Evolutionary conservation across 352 stramenopile genomes (phyloP).

Genomic region (Phytophthora crassamura): DNA sequence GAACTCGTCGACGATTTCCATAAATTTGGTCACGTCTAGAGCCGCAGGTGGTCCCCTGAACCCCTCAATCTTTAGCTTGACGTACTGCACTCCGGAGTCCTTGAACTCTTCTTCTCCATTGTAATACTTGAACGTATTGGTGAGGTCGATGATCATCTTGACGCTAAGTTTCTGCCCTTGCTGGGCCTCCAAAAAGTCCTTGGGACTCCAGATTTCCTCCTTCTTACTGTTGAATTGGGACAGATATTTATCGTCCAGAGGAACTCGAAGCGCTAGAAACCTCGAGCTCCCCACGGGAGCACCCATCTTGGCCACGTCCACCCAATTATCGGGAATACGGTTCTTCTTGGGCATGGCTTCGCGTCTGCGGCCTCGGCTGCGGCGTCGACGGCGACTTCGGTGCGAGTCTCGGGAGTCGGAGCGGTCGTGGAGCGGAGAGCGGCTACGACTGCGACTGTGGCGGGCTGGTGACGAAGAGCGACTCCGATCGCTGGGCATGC

Average conservation of each 20-base stretch:
- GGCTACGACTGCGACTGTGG: constrained; percentile 9
- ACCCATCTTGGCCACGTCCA: constrained; percentile 81
- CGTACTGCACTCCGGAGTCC: constrained; percentile 60
- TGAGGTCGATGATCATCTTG: constrained; percentile 81
- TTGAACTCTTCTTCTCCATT: constrained; percentile 60
- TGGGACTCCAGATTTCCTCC: constrained; percentile 64
- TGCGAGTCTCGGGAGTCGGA: constrained; percentile 10
- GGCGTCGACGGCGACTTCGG: constrained; percentile 6
- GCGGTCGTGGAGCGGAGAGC: constrained; percentile 4
- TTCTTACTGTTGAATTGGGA: constrained; percentile 41
- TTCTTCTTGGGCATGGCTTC: constrained; percentile 42
- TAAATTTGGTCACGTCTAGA: constrained; percentile 63
- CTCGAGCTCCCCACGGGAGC: constrained; percentile 53
- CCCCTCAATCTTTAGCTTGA: constrained; percentile 82
- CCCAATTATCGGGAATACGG: constrained; percentile 82
- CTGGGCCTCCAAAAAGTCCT: constrained; percentile 61
- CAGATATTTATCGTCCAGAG: constrained; percentile 71
- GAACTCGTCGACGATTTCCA: constrained; percentile 73
- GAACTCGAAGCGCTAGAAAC: constrained; percentile 76
- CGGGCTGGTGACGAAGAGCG: constrained; percentile 24
- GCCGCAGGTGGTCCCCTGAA: constrained; percentile 61
- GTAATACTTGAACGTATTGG: constrained; percentile 90
- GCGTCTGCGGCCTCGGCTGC: background rate
- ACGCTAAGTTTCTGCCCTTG: constrained; percentile 45
- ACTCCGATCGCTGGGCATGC: constrained; percentile 13